Evolutionary conservation across 768 basidiomycete species (phyloP), one percentile per base, ranked within the genome.

Genomic region (Boletellus ananiceps): DNA sequence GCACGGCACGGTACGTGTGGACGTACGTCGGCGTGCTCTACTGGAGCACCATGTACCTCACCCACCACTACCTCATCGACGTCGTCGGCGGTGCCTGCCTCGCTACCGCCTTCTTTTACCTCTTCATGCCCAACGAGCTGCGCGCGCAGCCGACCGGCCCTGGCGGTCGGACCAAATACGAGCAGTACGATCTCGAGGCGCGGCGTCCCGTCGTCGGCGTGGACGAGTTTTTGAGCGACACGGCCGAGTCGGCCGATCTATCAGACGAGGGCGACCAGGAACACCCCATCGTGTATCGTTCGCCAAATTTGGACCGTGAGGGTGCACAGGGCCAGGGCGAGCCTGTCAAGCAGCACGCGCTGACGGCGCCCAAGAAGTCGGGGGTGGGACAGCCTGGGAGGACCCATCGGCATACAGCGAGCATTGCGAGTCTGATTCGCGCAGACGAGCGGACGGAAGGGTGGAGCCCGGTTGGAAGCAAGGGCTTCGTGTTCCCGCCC

Each of bases 11-110:
- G 3, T 84, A 77, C 56, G 82, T 83, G 19, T 97, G 93, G 90
- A 73, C 70, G 1, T 99, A 98, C 69, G 84, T 83, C 2, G 83
- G 80, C 6, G 71, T 90, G 15, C 79, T 99, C 4, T 98, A 95
- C 67, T 99, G 96, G 96, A 85, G 90, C 9, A 97, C 95, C 19
- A 98, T 98, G 95, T 97, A 95, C 74, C 86, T 95, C 60, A 91
- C 90, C 4, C 93, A 96, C 69, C 95, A 98, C 72, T 98, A 98
- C 75, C 86, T 99, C 63, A 93, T 99, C 71, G 96, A 99, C 64
- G 90, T 97, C 64, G 90, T 93, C 42, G 89, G 84, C 9, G 96
- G 96, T 13, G 90, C 88, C 0, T 95, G 93, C 64, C 79, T 99
- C 54, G 86, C 94, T 40, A 84, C 86, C 33, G 78, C 80, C 16